These are phyloP conservation scores for Boletus patriciae DNA, from an alignment of 768 basidiomycete genomes.

Conservation along the genomic window DNA sequence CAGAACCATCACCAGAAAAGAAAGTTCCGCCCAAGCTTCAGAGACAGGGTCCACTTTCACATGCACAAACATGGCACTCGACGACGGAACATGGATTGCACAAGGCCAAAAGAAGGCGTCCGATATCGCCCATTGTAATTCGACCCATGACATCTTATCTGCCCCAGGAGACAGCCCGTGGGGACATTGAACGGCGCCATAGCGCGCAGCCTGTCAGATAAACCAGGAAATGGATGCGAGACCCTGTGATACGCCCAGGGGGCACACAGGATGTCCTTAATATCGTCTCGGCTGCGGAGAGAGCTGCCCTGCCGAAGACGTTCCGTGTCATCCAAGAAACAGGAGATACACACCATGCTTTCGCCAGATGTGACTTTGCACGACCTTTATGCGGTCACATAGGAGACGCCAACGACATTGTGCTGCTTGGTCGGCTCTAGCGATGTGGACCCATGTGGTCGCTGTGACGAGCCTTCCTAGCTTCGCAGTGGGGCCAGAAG, in stretches of 20 bases:
- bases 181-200: not conserved
- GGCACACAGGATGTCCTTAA: not conserved
- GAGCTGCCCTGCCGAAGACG: slow-evolving; percentile 7
- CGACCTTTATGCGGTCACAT: not conserved
- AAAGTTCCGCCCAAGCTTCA: not conserved
- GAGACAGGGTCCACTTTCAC: slow-evolving; percentile 15
- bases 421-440: not conserved
- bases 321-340: slow-evolving; percentile 1
- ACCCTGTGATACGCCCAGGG: slow-evolving; percentile 1
- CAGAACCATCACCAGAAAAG: slow-evolving; percentile 11
- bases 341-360: not conserved
- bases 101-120: slow-evolving; percentile 2
- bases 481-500: not conserved
- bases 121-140: slow-evolving; percentile 2
- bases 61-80: slow-evolving; percentile 13
- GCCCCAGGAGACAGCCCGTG: not conserved
- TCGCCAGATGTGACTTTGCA: not conserved
- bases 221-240: not conserved
- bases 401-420: slow-evolving; percentile 1
- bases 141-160: not conserved
- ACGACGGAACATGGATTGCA: not conserved
- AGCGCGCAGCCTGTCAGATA: not conserved
- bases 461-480: not conserved
- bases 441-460: not conserved
- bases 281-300: not conserved